Evolutionary conservation across 2,329 filamentous ascomycete genomes (phyloP).

Genomic region (Calonectria ilicicola): DNA sequence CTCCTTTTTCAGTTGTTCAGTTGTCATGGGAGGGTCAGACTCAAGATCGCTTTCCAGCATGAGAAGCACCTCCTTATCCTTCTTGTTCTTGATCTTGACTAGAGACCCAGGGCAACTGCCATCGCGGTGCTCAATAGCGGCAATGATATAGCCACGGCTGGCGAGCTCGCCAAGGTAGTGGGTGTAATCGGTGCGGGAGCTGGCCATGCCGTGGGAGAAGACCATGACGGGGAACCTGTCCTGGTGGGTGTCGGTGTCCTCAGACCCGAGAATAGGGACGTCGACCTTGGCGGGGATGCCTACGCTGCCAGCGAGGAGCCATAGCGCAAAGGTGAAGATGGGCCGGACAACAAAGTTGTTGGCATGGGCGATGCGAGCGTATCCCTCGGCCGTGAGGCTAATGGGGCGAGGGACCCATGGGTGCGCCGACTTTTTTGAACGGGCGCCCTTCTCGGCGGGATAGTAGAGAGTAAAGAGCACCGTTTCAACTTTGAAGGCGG

Average conservation of each 20-base stretch:
- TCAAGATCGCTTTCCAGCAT: conserved; percentile 51
- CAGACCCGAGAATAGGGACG: conserved; percentile 51
- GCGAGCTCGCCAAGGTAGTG: conserved; percentile 63
- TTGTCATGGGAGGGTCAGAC: conserved; percentile 48
- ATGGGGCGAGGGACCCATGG: conserved; percentile 60
- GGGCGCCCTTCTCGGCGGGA: conserved; percentile 49
- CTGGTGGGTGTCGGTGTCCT: conserved; percentile 32
- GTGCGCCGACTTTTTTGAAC: conserved; percentile 47
- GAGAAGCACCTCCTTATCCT: conserved; percentile 47
- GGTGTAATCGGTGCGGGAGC: conserved; percentile 63
- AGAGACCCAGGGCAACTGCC: conserved; percentile 61
- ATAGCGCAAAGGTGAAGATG: conserved; percentile 57
- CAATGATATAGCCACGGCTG: conserved; percentile 61
- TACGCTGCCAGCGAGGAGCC: conserved; percentile 56
- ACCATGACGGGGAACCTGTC: conserved; percentile 58
- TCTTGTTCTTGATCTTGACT: conserved; percentile 47
- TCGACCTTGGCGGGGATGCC: conserved; percentile 62
- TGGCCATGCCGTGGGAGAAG: conserved; percentile 65
- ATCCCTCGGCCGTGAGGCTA: conserved; percentile 58
- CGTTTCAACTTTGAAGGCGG: conserved; percentile 59
- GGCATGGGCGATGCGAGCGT: conserved; percentile 58
- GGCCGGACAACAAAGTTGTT: conserved; percentile 57
- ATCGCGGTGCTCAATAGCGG: conserved; percentile 64
- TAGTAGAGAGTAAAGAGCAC: conserved; percentile 65
- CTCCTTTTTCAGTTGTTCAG: conserved; percentile 53